phyloP scores from a whole-genome alignment of 352 stramenopile species.

The Pythium brassicae region DNA sequence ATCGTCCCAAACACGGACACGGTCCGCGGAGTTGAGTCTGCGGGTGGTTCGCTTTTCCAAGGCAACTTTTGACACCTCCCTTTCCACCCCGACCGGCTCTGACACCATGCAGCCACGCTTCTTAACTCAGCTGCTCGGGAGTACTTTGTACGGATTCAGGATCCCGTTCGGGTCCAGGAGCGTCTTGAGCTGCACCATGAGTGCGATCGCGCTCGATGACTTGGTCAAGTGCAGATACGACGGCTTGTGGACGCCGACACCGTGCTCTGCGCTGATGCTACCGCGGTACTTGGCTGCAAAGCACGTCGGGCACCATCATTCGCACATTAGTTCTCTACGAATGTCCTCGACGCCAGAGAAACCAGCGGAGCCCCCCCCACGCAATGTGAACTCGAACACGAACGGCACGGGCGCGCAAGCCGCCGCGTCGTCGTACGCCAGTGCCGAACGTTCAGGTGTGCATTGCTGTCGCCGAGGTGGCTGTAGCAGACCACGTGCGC shows the following conservation, averaged over 20 bases:
- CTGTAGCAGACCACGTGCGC: conserved; percentile 87
- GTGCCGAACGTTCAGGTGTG: conserved; percentile 95
- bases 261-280: conserved; percentile 98
- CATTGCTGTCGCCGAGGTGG: conserved; percentile 95
- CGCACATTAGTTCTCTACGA: not conserved
- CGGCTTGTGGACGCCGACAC: conserved; percentile 94
- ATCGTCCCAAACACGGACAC: no score
- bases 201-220: conserved; percentile 62
- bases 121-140: no score
- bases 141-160: conserved; percentile 96
- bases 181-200: conserved; percentile 93
- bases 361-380: not conserved
- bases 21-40: no score
- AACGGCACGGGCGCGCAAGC: conserved; percentile 64
- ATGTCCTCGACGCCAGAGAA: no score
- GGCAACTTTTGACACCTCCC: no score
- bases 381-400: conserved; percentile 81
- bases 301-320: not conserved
- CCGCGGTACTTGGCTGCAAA: conserved; percentile 69
- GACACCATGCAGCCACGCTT: no score
- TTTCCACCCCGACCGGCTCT: no score
- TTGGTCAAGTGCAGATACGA: conserved; percentile 86
- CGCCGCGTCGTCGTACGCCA: conserved; percentile 59
- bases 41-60: no score
- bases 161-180: conserved; percentile 96